Conservation (phyloP, 2,329 filamentous ascomycete species). For the Colletotrichum musicola region DNA sequence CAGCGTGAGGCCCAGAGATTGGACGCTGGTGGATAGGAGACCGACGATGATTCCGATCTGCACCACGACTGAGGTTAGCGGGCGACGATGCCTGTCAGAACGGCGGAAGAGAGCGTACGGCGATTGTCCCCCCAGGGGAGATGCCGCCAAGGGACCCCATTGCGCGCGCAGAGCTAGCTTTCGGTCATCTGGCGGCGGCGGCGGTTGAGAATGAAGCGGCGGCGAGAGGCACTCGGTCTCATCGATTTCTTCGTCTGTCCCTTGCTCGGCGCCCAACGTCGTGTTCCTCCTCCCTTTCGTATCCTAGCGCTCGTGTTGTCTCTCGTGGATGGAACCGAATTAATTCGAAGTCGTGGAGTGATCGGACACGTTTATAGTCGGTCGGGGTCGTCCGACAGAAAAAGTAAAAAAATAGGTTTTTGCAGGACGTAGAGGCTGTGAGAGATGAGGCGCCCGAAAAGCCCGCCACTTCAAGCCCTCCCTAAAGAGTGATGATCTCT, state of each 20-base stretch:
- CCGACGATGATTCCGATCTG: conserved; percentile 95
- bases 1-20: conserved; percentile 93
- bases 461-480: conserved; percentile 8
- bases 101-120: conserved; percentile 63
- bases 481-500: conserved; percentile 14
- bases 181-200: conserved; percentile 61
- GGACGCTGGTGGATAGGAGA: conserved; percentile 91
- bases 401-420: conserved; percentile 2
- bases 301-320: conserved; percentile 19
- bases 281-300: conserved; percentile 19
- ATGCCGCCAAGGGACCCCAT: conserved; percentile 82
- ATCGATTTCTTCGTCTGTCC: conserved; percentile 26
- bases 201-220: conserved; percentile 25
- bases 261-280: conserved; percentile 7
- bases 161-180: conserved; percentile 54
- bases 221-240: conserved; percentile 33
- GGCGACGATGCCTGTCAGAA: neutral
- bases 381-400: conserved; percentile 1
- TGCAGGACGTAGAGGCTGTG: conserved; percentile 6
- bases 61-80: conserved; percentile 31
- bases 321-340: conserved; percentile 13
- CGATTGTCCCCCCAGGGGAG: conserved; percentile 82
- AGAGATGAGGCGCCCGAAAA: conserved; percentile 2
- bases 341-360: conserved; percentile 10
- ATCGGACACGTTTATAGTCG: conserved; percentile 13